phyloP scores from a whole-genome alignment of 768 basidiomycete species.

The Daedalea quercina region DNA sequence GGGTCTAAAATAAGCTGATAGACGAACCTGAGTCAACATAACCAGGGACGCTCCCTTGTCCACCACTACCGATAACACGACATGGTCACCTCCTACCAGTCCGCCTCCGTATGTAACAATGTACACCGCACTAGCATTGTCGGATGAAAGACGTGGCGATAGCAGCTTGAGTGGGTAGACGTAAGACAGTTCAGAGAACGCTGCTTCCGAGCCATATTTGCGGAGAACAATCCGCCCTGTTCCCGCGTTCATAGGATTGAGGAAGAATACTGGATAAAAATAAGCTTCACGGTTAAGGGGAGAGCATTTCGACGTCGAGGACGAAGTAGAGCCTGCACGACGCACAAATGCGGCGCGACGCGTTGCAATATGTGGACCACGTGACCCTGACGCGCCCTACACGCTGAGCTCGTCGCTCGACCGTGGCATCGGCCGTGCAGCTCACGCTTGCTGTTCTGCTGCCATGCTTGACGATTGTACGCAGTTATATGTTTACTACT shows the following conservation, averaged over 20 bases:
- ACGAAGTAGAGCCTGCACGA: too few relatives aligned
- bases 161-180: conserved; percentile 87
- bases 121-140: conserved; percentile 63
- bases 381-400: background rate
- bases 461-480: conserved; percentile 37
- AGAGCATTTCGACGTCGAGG: too few relatives aligned
- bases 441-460: background rate
- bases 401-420: too few relatives aligned
- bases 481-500: conserved; percentile 9
- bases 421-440: background rate
- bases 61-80: conserved; percentile 59
- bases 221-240: conserved; percentile 52
- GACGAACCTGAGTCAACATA: conserved; percentile 76
- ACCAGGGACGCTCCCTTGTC: conserved; percentile 52
- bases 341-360: too few relatives aligned
- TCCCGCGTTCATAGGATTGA: conserved; percentile 28
- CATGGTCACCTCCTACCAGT: conserved; percentile 77
- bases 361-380: too few relatives aligned
- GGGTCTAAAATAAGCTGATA: background rate
- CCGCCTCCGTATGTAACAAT: conserved; percentile 88
- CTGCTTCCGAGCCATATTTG: conserved; percentile 45
- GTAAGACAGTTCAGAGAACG: conserved; percentile 70
- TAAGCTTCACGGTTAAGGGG: too few relatives aligned
- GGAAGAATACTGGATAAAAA: too few relatives aligned
- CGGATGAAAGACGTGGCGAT: conserved; percentile 51